Conservation (phyloP, 2,329 filamentous ascomycete species). For the Fusarium floridanum region DNA sequence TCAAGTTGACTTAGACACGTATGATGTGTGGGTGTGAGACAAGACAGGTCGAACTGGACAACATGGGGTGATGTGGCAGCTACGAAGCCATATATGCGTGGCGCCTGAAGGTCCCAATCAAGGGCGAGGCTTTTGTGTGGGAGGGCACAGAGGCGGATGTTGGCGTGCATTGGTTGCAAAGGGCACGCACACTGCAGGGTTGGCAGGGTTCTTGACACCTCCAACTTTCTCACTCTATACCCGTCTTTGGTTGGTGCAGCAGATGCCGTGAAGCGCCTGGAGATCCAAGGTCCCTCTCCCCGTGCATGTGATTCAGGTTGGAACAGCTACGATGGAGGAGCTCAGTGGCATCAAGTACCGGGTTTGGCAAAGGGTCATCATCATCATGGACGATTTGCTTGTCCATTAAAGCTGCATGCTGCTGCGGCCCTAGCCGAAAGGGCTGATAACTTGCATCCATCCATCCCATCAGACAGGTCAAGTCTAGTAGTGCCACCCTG, state of each 20-base stretch:
- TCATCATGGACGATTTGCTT: not conserved
- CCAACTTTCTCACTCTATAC: slow-evolving; percentile 2
- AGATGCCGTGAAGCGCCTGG: slow-evolving; percentile 6
- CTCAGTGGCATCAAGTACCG: not conserved
- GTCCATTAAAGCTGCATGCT: slow-evolving; percentile 7
- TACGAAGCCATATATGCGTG: slow-evolving; percentile 5
- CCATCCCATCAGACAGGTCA: not conserved
- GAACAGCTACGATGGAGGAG: not conserved
- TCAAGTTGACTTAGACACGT: slow-evolving; percentile 25
- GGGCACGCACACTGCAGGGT: slow-evolving; percentile 18
- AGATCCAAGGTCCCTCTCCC: not conserved
- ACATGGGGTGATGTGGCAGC: slow-evolving; percentile 15
- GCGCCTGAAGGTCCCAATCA: slow-evolving; percentile 11
- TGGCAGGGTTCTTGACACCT: slow-evolving; percentile 6
- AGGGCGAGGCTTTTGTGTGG: not conserved
- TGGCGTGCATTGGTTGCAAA: not conserved
- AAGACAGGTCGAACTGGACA: not conserved
- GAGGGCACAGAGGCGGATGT: not conserved
- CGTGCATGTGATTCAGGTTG: slow-evolving; percentile 5
- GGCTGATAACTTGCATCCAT: slow-evolving; percentile 2
- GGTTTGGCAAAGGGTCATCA: not conserved
- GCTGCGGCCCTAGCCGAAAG: slow-evolving; percentile 3
- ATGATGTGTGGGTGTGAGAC: slow-evolving; percentile 25
- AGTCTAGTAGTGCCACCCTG: not conserved
- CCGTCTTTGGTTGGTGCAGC: slow-evolving; percentile 5